phyloP scores from a whole-genome alignment of 257 asterid species.

The Nicotiana sylvestris region DNA sequence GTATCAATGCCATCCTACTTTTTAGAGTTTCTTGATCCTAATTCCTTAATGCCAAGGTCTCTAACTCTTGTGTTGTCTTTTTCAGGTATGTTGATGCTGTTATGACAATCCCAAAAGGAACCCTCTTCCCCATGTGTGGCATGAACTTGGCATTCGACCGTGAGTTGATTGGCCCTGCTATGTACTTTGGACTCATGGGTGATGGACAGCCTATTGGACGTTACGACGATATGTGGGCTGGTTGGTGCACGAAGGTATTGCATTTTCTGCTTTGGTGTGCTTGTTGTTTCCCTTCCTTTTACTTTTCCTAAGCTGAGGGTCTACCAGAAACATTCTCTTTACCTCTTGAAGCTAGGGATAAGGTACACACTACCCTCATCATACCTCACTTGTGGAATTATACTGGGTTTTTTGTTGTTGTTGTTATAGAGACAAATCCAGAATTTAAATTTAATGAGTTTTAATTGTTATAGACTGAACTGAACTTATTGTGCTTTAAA shows the following conservation, averaged over 20 bases:
- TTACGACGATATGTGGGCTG: conserved; percentile 78
- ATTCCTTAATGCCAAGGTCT: not conserved
- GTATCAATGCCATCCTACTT: conserved; percentile 8
- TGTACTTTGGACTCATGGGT: conserved; percentile 78
- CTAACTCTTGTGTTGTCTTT: not conserved
- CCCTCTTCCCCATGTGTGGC: conserved; percentile 72
- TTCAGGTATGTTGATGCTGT: conserved; percentile 63
- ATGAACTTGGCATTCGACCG: conserved; percentile 63
- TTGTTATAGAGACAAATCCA: not conserved
- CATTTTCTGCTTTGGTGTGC: not conserved
- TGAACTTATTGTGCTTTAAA: not conserved
- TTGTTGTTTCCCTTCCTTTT: too few relatives aligned
- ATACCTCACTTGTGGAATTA: too few relatives aligned
- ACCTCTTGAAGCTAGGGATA: too few relatives aligned
- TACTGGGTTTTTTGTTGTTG: too few relatives aligned
- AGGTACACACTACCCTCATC: too few relatives aligned
- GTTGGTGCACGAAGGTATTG: conserved; percentile 63
- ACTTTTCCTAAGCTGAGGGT: too few relatives aligned
- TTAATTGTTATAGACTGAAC: not conserved
- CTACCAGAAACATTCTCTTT: too few relatives aligned
- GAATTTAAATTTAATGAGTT: not conserved
- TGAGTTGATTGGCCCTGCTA: conserved; percentile 63
- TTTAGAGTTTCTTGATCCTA: not conserved
- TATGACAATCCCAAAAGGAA: conserved; percentile 61
- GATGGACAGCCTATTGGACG: conserved; percentile 78